Percentiles rank a stretch among this genome's conserved stretches.
phyloP scores from a whole-genome alignment of 768 basidiomycete genomes.

The Paxillus rubicundulus region DNA sequence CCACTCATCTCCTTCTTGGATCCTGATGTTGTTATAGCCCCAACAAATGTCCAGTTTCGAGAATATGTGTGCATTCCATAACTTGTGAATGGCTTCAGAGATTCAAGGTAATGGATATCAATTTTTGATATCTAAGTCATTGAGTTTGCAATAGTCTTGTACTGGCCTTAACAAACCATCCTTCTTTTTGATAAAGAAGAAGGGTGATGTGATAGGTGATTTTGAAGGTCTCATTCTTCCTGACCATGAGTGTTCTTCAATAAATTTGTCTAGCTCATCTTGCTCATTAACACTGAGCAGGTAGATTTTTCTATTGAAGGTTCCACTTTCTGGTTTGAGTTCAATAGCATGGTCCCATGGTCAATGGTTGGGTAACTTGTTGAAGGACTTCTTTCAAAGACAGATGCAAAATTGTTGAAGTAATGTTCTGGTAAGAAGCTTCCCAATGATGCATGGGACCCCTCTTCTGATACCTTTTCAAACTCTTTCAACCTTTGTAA shows the following conservation, averaged over 20 bases:
- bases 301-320: too few species aligned
- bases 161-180: slow-evolving; percentile 30
- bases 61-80: slow-evolving; percentile 19
- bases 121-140: slow-evolving; percentile 26
- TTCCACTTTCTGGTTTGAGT: too few species aligned
- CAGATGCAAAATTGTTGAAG: too few species aligned
- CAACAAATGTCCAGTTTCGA: slow-evolving; percentile 30
- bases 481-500: too few species aligned
- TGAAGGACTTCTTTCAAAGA: too few species aligned
- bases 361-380: too few species aligned
- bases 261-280: not conserved
- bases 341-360: too few species aligned
- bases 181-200: slow-evolving; percentile 37
- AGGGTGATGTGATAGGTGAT: slow-evolving; percentile 18
- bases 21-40: slow-evolving; percentile 34
- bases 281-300: not conserved
- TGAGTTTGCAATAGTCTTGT: slow-evolving; percentile 34
- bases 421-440: too few species aligned
- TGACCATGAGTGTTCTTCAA: not conserved
- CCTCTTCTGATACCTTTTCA: too few species aligned
- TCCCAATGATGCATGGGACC: too few species aligned
- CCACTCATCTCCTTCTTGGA: slow-evolving; percentile 29
- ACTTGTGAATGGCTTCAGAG: slow-evolving; percentile 20
- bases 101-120: slow-evolving; percentile 25
- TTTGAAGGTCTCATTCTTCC: slow-evolving; percentile 18